Evolutionary conservation across 192 early-diverging fungal genomes (phyloP).

Genomic region (Coemansia sp.): DNA sequence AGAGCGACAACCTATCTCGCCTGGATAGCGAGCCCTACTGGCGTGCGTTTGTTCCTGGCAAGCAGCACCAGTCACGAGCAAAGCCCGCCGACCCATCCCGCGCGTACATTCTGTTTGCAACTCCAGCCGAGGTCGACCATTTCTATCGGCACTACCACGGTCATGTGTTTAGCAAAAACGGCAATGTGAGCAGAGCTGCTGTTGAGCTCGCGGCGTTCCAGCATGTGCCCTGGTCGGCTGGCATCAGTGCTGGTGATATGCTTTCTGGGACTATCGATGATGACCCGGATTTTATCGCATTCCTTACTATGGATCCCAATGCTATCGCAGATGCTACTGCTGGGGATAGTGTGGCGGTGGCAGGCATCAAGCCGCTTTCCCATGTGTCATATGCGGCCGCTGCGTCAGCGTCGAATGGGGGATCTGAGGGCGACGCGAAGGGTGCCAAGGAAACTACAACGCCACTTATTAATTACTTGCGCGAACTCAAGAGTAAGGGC

Average conservation of each 20-base stretch:
- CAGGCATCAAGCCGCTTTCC: slow-evolving; percentile 2
- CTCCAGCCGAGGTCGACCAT: slow-evolving; percentile 30
- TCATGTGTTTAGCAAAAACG: slow-evolving; percentile 44
- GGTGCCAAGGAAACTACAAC: slow-evolving; percentile 14
- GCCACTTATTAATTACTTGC: slow-evolving; percentile 44
- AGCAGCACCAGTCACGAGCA: slow-evolving; percentile 34
- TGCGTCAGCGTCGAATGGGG: slow-evolving; percentile 13
- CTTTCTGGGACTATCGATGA: slow-evolving; percentile 36
- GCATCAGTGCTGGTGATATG: slow-evolving; percentile 1
- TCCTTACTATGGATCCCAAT: slow-evolving; percentile 16
- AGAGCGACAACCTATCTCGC: slow-evolving; percentile 25
- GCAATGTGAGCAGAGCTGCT: slow-evolving; percentile 15
- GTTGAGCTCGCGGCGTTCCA: slow-evolving; percentile 48
- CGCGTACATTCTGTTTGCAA: slow-evolving; percentile 49
- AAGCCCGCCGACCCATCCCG: slow-evolving; percentile 38
- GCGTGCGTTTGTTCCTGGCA: slow-evolving; percentile 40
- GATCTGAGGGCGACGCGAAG: background rate
- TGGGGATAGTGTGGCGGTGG: background rate
- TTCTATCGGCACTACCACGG: slow-evolving; percentile 47
- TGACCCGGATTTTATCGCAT: slow-evolving; percentile 39
- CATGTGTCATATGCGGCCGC: slow-evolving; percentile 40
- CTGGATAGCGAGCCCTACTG: slow-evolving; percentile 49
- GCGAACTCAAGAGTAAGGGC: slow-evolving; percentile 32
- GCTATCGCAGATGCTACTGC: background rate
- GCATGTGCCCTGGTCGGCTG: slow-evolving; percentile 12